Conservation (phyloP, 192 early-diverging fungal species). For the Entomortierella parvispora region DNA sequence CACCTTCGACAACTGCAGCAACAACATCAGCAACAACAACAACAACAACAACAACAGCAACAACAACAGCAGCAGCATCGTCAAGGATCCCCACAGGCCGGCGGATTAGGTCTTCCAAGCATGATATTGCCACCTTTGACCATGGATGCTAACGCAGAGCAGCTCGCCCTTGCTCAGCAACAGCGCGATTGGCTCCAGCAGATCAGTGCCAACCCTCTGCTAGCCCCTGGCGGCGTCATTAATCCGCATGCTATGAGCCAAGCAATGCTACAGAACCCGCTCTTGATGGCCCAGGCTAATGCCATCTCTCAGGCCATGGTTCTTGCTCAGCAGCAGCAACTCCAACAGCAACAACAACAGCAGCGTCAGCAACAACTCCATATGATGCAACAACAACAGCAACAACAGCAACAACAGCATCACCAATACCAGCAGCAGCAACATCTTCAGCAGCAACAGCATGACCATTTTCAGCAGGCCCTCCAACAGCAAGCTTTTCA, state of each 20-base stretch:
- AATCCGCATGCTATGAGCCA: constrained; percentile 29
- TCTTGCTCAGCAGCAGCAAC: constrained; percentile 33
- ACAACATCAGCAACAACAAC: constrained; percentile 44
- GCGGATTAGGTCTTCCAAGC: no score
- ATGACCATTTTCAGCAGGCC: constrained; percentile 2
- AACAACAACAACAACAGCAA: constrained; percentile 28
- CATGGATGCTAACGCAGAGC: constrained; percentile 14
- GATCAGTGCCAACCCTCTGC: constrained; percentile 17
- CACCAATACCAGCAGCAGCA: constrained; percentile 17
- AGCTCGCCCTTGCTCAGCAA: constrained; percentile 17
- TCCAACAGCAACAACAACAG: constrained; percentile 15
- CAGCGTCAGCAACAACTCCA: constrained; percentile 25
- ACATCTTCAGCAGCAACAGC: constrained; percentile 10
- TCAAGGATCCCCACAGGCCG: constrained; percentile 10
- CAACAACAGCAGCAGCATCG: constrained; percentile 20
- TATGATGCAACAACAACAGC: constrained; percentile 18
- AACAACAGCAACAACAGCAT: constrained; percentile 21
- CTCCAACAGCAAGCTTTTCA: constrained; percentile 13
- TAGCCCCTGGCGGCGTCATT: constrained; percentile 19
- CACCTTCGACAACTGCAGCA: constrained; percentile 49
- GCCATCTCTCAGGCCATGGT: constrained; percentile 31
- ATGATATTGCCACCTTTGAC: no score
- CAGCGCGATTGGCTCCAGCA: constrained; percentile 26
- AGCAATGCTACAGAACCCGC: constrained; percentile 23
- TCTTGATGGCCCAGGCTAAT: constrained; percentile 25